Evolutionary conservation across 2,329 filamentous ascomycete genomes (phyloP), one percentile per base, ranked within the genome.

Genomic region (Ophiosphaerella herpotricha): DNA sequence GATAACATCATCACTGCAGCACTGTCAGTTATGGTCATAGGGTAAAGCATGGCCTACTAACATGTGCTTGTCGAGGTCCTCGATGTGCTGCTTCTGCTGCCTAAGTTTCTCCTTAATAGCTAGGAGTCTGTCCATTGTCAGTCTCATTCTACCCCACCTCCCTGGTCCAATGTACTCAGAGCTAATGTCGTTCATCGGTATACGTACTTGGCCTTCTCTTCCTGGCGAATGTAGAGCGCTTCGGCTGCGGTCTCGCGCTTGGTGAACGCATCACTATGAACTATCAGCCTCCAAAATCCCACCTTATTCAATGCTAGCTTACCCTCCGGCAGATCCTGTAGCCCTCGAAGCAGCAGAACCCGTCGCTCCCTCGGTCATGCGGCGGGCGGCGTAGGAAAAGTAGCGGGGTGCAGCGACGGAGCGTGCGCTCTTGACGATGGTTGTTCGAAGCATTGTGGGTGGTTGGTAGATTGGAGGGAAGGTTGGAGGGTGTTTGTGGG

Each of bases 181-280:
- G 39, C 29, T 31, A 18, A 26, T 12, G 37, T 41, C 44, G 9
- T 13, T 45, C 32, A 38, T 46, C 14, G 26, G 46, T 38, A 21
- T 16, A 63, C 71, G 60, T 66, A 75, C 90, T 96, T 97, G 80
- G 92, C 86, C 78, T 86, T 85, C 84, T 97, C 94, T 72, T 91
- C 89, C 79, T 89, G 80, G 68, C 85, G 85, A 78, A 99, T 91
- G 77, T 89, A 90, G 64, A 85, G 84, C 74, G 91, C 87, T 80
- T 97, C 94, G 72, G 80, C 82, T 62, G 93, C 93, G 73, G 87
- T 84, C 78, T 99, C 94, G 66, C 94, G 91, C 78, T 88, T 88
- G 78, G 87, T 90, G 84, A 97, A 99, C 49, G 90, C 85, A 73
- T 99, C 93, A 65, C 93, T 96, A 61, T 64, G 7, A 38, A 12